Base-by-base conservation (phyloP, 1,139 yeast genomes). In the Hyphopichia buzzinii region DNA sequence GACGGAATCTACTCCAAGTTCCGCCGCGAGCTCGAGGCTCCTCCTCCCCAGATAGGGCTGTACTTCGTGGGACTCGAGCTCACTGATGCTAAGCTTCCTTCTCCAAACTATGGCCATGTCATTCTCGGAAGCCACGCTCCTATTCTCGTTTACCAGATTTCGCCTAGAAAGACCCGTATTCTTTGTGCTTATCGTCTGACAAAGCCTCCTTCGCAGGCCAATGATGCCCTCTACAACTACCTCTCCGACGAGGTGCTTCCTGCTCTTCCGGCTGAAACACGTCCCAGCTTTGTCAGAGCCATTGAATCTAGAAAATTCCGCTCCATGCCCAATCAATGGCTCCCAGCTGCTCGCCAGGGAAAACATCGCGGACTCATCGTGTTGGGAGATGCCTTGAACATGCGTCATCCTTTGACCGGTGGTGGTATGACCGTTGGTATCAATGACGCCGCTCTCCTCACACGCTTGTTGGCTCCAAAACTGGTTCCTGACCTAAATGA, bases 401-500 rank as follows among this genome's bases (percentile, higher is more conserved):
- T 92, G 97, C 78, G 99, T 57, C 99, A 92, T 59, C 99, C 99
- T 14, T 74, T 92, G 44, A 92, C 98, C 1, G 99, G 99, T 31
- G 98, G 98, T 41, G 99, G 99, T 42, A 92, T 92, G 99, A 90
- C 97, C 8, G 98, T 92, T 30, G 97, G 97, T 1, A 70, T 94
- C 43, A 85, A 81, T 55, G 99, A 92, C 57, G 92, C 90, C 4
- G 88, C 74, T 13, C 58, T 84, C 41, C 65, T 85, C 49, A 75
- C 85, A 17, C 73, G 72, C 44, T 62, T 83, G 26, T 64, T 88
- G 34, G 76, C 80, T 22, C 79, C 84, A 33, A 56, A 71, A 35
- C 48, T 67, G 34, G 80, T 84, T 12, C 72, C 76, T 14, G 82
- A 79, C 41, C 72, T 92, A 31, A 59, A 57, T 19, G 84, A 88